Conservation (phyloP, 768 basidiomycete genomes). For the Termitomyces sp. region DNA sequence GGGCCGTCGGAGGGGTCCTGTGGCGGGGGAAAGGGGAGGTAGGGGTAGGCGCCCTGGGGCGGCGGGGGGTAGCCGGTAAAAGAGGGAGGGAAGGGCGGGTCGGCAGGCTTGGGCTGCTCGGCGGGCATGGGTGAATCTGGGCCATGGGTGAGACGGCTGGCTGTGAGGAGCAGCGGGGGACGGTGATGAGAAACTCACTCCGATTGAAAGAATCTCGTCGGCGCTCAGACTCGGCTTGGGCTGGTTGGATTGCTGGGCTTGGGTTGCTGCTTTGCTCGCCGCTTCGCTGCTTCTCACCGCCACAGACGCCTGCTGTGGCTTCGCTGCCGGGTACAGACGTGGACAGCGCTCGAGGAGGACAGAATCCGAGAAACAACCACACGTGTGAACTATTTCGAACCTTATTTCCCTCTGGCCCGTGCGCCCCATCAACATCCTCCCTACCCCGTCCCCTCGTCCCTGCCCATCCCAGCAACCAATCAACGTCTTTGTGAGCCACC, state of each 20-base stretch:
- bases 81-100: conserved; percentile 28
- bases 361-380: not conserved
- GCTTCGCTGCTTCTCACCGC: not conserved
- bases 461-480: no score
- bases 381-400: conserved; percentile 8
- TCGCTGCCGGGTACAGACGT: not conserved
- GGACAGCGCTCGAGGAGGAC: not conserved
- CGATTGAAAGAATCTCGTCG: conserved; percentile 14
- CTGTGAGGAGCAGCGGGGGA: not conserved
- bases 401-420: conserved; percentile 9
- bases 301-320: not conserved
- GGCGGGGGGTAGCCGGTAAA: conserved; percentile 22
- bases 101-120: conserved; percentile 28
- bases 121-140: conserved; percentile 20
- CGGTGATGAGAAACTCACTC: conserved; percentile 5
- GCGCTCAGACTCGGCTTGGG: conserved; percentile 10
- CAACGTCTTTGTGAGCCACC: not conserved
- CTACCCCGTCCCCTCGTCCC: not conserved
- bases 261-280: no score
- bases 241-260: not conserved
- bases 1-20: conserved; percentile 26
- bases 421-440: not conserved
- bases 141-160: no score
- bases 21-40: conserved; percentile 36
- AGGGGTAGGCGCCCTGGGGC: conserved; percentile 35